A percentile compares a stretch with the other conserved stretches of the same genome.
Conservation (phyloP, 345 rosid species). For the Eucalyptus guilfoylei region DNA sequence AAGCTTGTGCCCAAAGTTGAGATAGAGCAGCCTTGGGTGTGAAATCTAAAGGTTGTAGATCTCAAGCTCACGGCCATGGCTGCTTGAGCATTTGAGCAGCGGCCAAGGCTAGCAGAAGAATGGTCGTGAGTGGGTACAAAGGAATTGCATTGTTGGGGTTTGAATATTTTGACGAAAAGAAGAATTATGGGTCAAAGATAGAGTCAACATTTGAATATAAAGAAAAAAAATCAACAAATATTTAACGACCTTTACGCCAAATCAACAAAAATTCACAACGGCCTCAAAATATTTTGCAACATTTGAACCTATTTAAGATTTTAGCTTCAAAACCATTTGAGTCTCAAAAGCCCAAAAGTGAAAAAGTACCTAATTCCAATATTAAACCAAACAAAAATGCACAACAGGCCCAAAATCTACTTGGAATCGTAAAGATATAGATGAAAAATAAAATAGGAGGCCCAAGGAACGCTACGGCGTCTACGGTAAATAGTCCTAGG, state of each 20-base stretch:
- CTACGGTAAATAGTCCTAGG: accelerated
- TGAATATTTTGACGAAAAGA: neutral
- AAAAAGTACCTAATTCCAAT: neutral
- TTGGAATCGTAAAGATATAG: too few species aligned
- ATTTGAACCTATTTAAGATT: neutral
- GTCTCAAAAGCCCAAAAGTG: neutral
- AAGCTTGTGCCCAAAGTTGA: accelerated
- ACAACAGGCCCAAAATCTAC: neutral
- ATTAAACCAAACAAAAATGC: neutral
- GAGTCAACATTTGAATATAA: neutral
- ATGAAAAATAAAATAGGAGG: neutral
- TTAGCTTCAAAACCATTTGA: neutral
- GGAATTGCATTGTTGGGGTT: neutral
- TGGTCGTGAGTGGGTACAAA: neutral
- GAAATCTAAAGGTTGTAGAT: accelerated
- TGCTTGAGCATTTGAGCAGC: accelerated
- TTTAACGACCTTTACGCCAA: neutral
- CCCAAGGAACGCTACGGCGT: neutral
- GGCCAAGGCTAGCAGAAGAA: accelerated
- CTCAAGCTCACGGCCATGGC: accelerated
- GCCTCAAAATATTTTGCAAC: too few species aligned
- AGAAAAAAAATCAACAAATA: too few species aligned
- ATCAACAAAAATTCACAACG: neutral
- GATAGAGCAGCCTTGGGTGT: accelerated
- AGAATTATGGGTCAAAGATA: neutral